Conservation (phyloP, 768 basidiomycete species). For the Rhodotorula diobovata region DNA sequence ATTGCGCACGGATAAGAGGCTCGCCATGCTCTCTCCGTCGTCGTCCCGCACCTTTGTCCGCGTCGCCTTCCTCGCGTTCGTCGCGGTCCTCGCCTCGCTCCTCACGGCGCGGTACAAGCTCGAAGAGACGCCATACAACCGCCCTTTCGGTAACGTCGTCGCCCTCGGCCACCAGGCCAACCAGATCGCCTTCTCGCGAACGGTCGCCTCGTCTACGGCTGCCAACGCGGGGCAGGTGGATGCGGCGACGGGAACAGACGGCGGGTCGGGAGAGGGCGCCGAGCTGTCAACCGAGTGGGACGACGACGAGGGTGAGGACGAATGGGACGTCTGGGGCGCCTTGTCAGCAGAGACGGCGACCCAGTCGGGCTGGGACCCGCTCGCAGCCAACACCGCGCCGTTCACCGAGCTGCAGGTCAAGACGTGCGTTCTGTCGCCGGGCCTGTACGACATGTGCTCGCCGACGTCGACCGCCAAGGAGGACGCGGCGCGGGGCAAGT, state of each 20-base stretch:
- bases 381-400: conserved; percentile 17
- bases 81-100: conserved; percentile 18
- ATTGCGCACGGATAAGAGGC: no score
- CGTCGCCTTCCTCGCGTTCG: conserved; percentile 10
- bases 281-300: background rate
- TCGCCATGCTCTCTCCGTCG: conserved; percentile 13
- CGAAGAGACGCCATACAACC: conserved; percentile 23
- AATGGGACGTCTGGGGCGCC: conserved; percentile 12
- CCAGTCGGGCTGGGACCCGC: conserved; percentile 15
- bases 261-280: background rate
- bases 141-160: conserved; percentile 16
- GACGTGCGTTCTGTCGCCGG: conserved; percentile 39
- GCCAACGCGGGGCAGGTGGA: background rate
- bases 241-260: background rate
- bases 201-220: background rate
- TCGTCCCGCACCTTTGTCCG: conserved; percentile 21
- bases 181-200: conserved; percentile 6
- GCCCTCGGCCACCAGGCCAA: conserved; percentile 23
- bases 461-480: conserved; percentile 36
- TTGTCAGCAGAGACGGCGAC: background rate
- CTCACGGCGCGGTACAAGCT: conserved; percentile 31
- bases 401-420: conserved; percentile 33
- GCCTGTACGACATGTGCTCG: conserved; percentile 39
- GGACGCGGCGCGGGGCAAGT: conserved; percentile 55
- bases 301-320: conserved; percentile 20